Evolutionary conservation across 2,329 filamentous ascomycete species (phyloP).

Genomic region (Hypoxylon sp.): DNA sequence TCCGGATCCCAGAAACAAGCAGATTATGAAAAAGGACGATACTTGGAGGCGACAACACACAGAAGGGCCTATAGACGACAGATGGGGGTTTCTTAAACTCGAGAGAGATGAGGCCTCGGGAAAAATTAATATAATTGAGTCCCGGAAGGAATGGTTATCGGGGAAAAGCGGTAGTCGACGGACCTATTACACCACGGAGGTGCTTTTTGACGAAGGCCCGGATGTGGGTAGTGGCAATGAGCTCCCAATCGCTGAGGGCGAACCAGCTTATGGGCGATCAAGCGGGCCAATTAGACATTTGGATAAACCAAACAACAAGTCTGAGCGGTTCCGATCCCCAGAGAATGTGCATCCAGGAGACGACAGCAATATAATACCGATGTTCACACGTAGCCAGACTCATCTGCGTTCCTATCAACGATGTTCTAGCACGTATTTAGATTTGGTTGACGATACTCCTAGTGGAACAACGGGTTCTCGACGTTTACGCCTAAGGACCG

Average conservation of each 20-base stretch:
- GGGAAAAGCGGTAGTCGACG: slow-evolving; percentile 70
- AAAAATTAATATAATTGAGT: slow-evolving; percentile 74
- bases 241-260: slow-evolving; percentile 27
- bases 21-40: slow-evolving; percentile 61
- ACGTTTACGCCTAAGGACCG: slow-evolving; percentile 65
- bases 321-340: slow-evolving; percentile 53
- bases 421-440: slow-evolving; percentile 69
- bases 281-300: slow-evolving; percentile 33
- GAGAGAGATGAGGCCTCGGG: slow-evolving; percentile 72
- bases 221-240: slow-evolving; percentile 17
- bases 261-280: slow-evolving; percentile 4
- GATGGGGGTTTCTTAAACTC: slow-evolving; percentile 78
- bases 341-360: slow-evolving; percentile 66
- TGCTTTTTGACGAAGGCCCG: slow-evolving; percentile 59
- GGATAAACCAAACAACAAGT: slow-evolving; percentile 58
- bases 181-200: slow-evolving; percentile 74
- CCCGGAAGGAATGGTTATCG: slow-evolving; percentile 75
- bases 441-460: slow-evolving; percentile 69
- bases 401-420: slow-evolving; percentile 70
- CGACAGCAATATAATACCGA: slow-evolving; percentile 57
- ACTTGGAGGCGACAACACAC: slow-evolving; percentile 77
- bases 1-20: slow-evolving; percentile 58
- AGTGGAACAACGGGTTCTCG: slow-evolving; percentile 55
- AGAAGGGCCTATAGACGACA: slow-evolving; percentile 81
- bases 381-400: slow-evolving; percentile 68